A percentile compares a stretch with the other conserved stretches of the same genome.
phyloP scores from a whole-genome alignment of 306 rosid species.

The Datisca glomerata region DNA sequence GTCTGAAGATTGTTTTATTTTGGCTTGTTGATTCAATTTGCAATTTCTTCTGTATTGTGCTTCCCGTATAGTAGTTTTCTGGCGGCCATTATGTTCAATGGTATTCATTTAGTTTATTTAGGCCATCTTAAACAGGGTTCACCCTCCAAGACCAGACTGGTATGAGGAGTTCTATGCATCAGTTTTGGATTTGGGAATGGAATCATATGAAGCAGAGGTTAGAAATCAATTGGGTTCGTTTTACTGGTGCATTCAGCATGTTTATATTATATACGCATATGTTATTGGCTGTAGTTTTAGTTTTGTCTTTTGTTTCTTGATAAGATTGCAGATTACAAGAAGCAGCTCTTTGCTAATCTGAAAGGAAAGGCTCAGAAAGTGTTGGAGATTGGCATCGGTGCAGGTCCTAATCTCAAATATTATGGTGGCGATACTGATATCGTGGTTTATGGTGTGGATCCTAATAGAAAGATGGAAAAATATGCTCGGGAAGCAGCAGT shows the following conservation, averaged over 20 bases:
- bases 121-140: constrained; percentile 46
- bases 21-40: neutral
- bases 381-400: constrained; percentile 81
- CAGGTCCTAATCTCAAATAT: constrained; percentile 71
- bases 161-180: constrained; percentile 70
- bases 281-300: neutral
- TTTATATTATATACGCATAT: no score
- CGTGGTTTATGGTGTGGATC: constrained; percentile 68
- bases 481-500: constrained; percentile 56
- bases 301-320: constrained; percentile 12
- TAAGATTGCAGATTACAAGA: constrained; percentile 73
- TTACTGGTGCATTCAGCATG: no score
- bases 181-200: constrained; percentile 24
- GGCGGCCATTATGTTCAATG: no score
- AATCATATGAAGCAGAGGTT: constrained; percentile 67
- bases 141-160: constrained; percentile 70
- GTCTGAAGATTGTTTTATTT: neutral
- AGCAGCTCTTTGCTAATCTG: constrained; percentile 39
- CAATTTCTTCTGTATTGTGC: no score
- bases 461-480: constrained; percentile 68
- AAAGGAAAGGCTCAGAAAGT: constrained; percentile 57
- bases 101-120: no score
- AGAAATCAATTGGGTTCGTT: constrained; percentile 4
- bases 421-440: constrained; percentile 39
- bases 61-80: no score